These are phyloP conservation scores for Cryphonectria carpinicola DNA, from an alignment of 2,329 filamentous ascomycete species.

Conservation along the genomic window DNA sequence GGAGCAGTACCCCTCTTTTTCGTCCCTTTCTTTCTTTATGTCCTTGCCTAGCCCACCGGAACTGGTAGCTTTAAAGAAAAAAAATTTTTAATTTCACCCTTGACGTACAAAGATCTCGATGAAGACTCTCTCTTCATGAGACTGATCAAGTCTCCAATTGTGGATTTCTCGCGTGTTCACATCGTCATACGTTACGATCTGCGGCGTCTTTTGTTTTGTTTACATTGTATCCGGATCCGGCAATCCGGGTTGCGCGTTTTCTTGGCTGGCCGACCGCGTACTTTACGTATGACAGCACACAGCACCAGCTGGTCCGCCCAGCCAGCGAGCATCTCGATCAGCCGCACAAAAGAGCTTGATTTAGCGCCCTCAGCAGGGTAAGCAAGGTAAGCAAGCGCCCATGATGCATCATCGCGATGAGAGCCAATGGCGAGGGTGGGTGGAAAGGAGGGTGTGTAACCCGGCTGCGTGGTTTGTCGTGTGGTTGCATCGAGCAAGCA, in stretches of 20 bases:
- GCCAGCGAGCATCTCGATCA: neutral
- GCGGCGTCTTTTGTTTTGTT: slow-evolving; percentile 25
- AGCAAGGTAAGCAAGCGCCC: slow-evolving; percentile 15
- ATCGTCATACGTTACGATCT: slow-evolving; percentile 4
- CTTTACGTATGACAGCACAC: neutral
- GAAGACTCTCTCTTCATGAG: neutral
- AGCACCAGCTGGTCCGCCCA: neutral
- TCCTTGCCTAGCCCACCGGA: slow-evolving; percentile 3
- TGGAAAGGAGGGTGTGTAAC: slow-evolving; percentile 5
- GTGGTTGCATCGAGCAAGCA: slow-evolving; percentile 22
- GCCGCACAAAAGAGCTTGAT: neutral
- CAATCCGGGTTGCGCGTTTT: neutral
- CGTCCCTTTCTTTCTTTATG: slow-evolving; percentile 17
- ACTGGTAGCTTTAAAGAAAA: neutral
- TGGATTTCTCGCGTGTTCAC: slow-evolving; percentile 9
- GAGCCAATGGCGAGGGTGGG: slow-evolving; percentile 2
- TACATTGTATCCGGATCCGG: slow-evolving; percentile 19
- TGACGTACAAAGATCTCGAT: slow-evolving; percentile 20
- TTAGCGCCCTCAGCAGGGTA: slow-evolving; percentile 4
- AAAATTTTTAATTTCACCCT: too few species aligned
- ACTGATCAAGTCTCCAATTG: slow-evolving; percentile 13
- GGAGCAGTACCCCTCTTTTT: neutral
- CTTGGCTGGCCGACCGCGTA: slow-evolving; percentile 14
- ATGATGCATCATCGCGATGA: neutral
- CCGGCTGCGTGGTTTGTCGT: slow-evolving; percentile 9